These are phyloP conservation scores for Coemansia sp. DNA, from an alignment of 192 early-diverging fungal genomes.

Conservation along the genomic window DNA sequence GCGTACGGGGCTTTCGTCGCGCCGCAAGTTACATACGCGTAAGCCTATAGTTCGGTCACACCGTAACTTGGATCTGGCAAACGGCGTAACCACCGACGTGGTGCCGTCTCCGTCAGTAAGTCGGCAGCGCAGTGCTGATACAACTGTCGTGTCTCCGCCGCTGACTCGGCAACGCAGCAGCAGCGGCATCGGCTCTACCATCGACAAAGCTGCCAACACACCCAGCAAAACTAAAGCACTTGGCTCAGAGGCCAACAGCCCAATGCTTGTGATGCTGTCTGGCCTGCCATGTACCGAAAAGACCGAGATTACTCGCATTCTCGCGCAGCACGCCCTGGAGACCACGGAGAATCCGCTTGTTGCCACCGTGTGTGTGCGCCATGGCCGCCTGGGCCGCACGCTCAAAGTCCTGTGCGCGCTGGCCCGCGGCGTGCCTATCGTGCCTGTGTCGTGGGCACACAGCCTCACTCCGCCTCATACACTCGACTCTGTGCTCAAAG, in stretches of 20 bases:
- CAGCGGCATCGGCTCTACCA: neutral
- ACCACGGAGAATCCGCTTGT: slow-evolving; percentile 36
- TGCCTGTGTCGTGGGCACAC: slow-evolving; percentile 11
- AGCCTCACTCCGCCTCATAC: neutral
- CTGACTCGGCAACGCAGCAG: neutral
- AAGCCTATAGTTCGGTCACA: neutral
- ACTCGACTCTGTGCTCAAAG: slow-evolving; percentile 7
- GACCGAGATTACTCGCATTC: neutral
- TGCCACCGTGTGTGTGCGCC: slow-evolving; percentile 29
- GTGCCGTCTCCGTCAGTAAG: neutral
- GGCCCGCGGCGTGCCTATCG: slow-evolving; percentile 39
- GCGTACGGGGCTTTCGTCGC: slow-evolving; percentile 34
- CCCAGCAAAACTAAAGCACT: no score
- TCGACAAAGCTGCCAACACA: neutral
- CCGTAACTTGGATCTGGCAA: neutral
- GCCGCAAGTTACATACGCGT: neutral
- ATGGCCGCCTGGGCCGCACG: slow-evolving; percentile 33
- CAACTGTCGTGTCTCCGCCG: neutral
- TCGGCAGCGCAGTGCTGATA: slow-evolving; percentile 1
- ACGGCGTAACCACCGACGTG: neutral
- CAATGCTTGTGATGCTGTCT: slow-evolving; percentile 12
- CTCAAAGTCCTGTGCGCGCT: slow-evolving; percentile 48
- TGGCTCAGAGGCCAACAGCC: neutral
- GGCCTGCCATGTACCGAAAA: slow-evolving; percentile 15
- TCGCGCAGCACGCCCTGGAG: slow-evolving; percentile 4